Evolutionary conservation across 225 moss, liverwort and hornwort species (phyloP).

Genomic region (Bryum argenteum): DNA sequence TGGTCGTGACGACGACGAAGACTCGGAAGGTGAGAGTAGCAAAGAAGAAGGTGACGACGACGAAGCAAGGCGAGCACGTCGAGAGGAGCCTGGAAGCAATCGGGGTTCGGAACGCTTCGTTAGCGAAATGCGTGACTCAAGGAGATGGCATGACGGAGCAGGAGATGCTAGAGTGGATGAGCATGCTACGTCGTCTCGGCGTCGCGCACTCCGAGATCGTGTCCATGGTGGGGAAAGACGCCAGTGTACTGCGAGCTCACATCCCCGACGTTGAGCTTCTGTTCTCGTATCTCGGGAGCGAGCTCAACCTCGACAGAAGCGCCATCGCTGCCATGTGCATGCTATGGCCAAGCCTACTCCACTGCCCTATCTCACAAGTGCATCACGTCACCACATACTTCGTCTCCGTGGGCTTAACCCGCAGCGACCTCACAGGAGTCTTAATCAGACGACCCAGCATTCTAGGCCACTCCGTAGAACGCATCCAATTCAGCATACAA

Average conservation of each 20-base stretch:
- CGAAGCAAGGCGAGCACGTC: conserved; percentile 42
- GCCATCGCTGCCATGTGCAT: conserved; percentile 55
- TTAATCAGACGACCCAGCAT: conserved; percentile 58
- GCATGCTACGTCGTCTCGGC: conserved; percentile 52
- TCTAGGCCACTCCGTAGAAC: conserved; percentile 46
- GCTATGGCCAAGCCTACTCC: conserved; percentile 56
- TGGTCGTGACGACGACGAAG: conserved; percentile 29
- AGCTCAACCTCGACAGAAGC: conserved; percentile 46
- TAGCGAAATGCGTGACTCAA: conserved; percentile 51
- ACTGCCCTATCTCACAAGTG: conserved; percentile 50
- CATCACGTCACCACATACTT: conserved; percentile 54
- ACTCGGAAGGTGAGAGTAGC: conserved; percentile 34
- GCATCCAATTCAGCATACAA: conserved; percentile 51
- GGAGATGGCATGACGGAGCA: conserved; percentile 59
- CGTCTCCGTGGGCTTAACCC: conserved; percentile 48
- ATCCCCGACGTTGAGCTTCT: conserved; percentile 56
- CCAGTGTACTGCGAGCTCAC: conserved; percentile 49
- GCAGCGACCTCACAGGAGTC: conserved; percentile 44
- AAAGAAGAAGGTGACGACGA: conserved; percentile 25
- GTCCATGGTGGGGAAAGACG: conserved; percentile 55
- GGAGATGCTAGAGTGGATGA: conserved; percentile 62
- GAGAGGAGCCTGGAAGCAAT: conserved; percentile 58
- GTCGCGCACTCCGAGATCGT: conserved; percentile 49
- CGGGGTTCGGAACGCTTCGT: conserved; percentile 50
- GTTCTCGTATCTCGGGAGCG: conserved; percentile 32